Percentiles rank a stretch among this genome's conserved stretches.
Evolutionary conservation across 2,329 filamentous ascomycete genomes (phyloP).

Genomic region (Fusarium newnesense): DNA sequence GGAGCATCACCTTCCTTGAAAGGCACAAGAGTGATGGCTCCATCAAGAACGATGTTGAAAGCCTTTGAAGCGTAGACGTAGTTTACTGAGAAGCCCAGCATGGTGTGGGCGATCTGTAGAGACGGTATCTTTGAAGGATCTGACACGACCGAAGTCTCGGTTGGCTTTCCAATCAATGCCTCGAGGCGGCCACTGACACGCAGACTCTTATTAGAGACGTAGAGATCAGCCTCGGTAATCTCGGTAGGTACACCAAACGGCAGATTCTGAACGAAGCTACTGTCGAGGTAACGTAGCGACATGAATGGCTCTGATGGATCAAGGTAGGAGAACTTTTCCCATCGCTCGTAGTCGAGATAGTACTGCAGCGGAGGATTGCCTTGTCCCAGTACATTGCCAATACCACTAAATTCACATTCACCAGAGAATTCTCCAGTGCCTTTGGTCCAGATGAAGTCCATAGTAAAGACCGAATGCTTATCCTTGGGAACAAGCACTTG

Average conservation of each 20-base stretch:
- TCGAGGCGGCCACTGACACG: fast-evolving
- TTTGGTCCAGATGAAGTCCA: fast-evolving
- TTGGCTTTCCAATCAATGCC: background rate
- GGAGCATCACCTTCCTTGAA: fast-evolving
- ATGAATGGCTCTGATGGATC: fast-evolving
- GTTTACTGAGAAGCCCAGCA: background rate
- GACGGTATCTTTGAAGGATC: background rate
- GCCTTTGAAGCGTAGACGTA: fast-evolving
- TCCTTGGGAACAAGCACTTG: background rate
- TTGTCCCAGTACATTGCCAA: fast-evolving
- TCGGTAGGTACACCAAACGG: fast-evolving
- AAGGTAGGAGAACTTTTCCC: fast-evolving
- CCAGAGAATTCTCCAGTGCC: background rate
- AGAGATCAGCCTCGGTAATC: fast-evolving
- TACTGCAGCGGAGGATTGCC: fast-evolving
- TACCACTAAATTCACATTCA: fast-evolving
- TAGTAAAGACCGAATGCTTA: background rate
- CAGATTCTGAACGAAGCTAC: fast-evolving
- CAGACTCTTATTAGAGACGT: fast-evolving
- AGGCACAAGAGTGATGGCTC: fast-evolving
- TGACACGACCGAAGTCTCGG: fast-evolving
- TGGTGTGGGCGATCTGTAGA: fast-evolving
- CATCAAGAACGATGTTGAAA: fast-evolving
- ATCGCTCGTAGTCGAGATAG: background rate
- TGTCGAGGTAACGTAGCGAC: background rate